Evolutionary conservation across 1,139 yeast species (phyloP), one percentile per base, ranked within the genome.

Genomic region (Diutina mesorugosa): DNA sequence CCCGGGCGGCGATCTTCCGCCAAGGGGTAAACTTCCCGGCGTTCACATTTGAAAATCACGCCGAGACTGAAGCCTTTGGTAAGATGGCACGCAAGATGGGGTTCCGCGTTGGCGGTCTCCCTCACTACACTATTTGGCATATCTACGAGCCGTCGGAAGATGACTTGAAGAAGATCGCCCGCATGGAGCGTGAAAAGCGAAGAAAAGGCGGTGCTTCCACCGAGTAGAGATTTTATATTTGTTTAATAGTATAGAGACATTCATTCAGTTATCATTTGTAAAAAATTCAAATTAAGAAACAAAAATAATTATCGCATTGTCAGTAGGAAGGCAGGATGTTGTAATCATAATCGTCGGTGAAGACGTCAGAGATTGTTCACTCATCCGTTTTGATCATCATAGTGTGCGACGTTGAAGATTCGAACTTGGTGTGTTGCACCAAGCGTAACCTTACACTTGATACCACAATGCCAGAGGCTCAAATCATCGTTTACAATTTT

Each of bases 1-100:
- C 95, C 4, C 84, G 83, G 66, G 96, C 96, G 0, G 81, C 80
- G 61, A 82, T 87, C n/a, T 89, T 89, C 67, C 77, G 95, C 62
- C 81, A 80, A 59, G 97, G 97, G 51, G 87, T 85, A 32, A 87
- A 86, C 66, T 89, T 89, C 75, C 95, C 96, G 9, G 95, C 96
- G 2, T 89, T 87, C 66, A 85, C 96, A 2, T 89, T 88, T 67
- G 81, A 84, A 67, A 89, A 88, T 66, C 97, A 90, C 67, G 96
- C 96, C 0, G 97, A 89, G 67, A 90, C 96, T 2, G 95, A 90
- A 68, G 96, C 95, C 0, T 89, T 89, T 70, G 97, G 96, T 55
- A 89, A 88, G 66, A 79, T 90, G 90, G 85, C 91, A 47, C 86
- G 79, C 63, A 74, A 77, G 57, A 87, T 89, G 87, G 95, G 95